phyloP scores from a whole-genome alignment of 2,329 filamentous ascomycete genomes.

The Calonectria multiphialidica region DNA sequence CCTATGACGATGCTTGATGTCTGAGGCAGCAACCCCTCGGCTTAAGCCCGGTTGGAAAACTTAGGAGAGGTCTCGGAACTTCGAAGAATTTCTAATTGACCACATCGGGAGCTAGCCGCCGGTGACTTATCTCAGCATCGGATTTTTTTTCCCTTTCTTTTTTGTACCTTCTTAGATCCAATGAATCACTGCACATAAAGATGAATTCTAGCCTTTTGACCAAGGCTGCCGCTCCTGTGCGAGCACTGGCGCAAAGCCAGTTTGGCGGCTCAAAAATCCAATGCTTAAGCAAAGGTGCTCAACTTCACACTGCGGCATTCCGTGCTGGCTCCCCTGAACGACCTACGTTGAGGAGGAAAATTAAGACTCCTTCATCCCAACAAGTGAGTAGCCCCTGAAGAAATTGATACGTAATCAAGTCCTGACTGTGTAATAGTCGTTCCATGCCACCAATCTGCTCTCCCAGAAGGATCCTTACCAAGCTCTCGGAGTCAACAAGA shows the following conservation, averaged over 20 bases:
- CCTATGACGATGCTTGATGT: slow-evolving; percentile 47
- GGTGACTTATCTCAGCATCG: slow-evolving; percentile 24
- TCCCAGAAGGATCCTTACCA: slow-evolving; percentile 85
- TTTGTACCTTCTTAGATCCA: slow-evolving; percentile 33
- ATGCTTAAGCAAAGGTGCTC: slow-evolving; percentile 53
- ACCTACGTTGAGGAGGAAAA: slow-evolving; percentile 31
- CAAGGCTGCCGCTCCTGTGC: slow-evolving; percentile 60
- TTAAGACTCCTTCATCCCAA: slow-evolving; percentile 33
- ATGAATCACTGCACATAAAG: slow-evolving; percentile 47
- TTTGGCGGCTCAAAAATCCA: slow-evolving; percentile 56
- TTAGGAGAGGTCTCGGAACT: slow-evolving; percentile 45
- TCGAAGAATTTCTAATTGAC: slow-evolving; percentile 39
- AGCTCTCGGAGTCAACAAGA: slow-evolving; percentile 85
- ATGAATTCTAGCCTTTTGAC: slow-evolving; percentile 63
- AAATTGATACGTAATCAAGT: background rate
- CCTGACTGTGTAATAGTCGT: slow-evolving; percentile 56
- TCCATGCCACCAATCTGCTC: slow-evolving; percentile 69
- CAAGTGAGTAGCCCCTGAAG: slow-evolving; percentile 43
- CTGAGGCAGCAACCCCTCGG: slow-evolving; percentile 42
- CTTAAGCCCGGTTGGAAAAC: slow-evolving; percentile 46
- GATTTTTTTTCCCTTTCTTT: slow-evolving; percentile 18
- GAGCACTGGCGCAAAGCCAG: slow-evolving; percentile 58
- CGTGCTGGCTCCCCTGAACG: slow-evolving; percentile 33
- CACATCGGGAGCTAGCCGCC: slow-evolving; percentile 26
- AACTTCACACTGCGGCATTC: slow-evolving; percentile 49